A percentile compares a stretch with the other conserved stretches of the same genome.
These are phyloP conservation scores for Stentor coeruleus DNA, from an alignment of 73 alveolate genomes.

Conservation along the genomic window DNA sequence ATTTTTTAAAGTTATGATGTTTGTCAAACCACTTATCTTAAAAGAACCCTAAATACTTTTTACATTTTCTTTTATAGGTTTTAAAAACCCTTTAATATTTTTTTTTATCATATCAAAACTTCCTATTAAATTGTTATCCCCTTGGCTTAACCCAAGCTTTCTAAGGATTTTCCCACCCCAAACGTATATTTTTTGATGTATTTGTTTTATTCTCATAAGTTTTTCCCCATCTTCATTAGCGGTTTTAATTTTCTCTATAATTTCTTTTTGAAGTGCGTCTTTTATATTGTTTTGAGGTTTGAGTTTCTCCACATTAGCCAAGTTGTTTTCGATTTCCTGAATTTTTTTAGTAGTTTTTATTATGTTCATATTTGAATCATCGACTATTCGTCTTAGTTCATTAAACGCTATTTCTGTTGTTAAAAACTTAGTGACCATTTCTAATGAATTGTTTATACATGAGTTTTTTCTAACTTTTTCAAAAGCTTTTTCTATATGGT, in stretches of 20 bases:
- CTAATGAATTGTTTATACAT: slow-evolving; percentile 41
- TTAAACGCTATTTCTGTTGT: slow-evolving; percentile 59
- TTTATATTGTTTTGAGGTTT: background rate
- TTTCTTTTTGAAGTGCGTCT: background rate
- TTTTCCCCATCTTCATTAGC: background rate
- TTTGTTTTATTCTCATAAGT: background rate
- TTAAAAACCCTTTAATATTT: background rate
- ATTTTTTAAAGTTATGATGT: background rate
- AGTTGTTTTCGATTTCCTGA: slow-evolving; percentile 11
- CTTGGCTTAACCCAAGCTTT: slow-evolving; percentile 24
- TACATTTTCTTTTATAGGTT: background rate
- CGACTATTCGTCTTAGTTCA: slow-evolving; percentile 28
- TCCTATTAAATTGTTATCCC: background rate
- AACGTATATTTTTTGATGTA: background rate
- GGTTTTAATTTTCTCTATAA: background rate
- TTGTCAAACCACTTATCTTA: background rate
- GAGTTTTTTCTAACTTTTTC: slow-evolving; percentile 47
- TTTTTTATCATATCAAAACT: background rate
- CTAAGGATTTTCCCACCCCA: slow-evolving; percentile 4
- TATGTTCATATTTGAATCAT: background rate
- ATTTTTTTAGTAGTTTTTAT: background rate
- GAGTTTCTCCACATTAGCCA: background rate
- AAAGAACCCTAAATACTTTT: background rate
- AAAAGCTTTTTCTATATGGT: slow-evolving; percentile 60
- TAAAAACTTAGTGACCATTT: slow-evolving; percentile 55